A percentile compares a stretch with the other conserved stretches of the same genome.
phyloP scores from a whole-genome alignment of 805 yeast species.

The Wickerhamia fluorescens region DNA sequence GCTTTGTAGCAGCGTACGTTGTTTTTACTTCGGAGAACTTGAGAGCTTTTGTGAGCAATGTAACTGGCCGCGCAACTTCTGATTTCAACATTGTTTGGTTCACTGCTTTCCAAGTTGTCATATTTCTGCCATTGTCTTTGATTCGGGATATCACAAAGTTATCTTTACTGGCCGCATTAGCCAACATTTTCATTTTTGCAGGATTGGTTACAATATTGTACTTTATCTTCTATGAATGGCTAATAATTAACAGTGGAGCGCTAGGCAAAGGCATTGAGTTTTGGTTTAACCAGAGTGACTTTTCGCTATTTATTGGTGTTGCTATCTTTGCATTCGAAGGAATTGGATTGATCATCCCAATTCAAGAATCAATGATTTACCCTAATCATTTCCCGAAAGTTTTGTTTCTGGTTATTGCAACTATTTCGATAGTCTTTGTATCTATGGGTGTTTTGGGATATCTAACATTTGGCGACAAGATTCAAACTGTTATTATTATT shows the following conservation, averaged over 20 bases:
- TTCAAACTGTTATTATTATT: slow-evolving; percentile 62
- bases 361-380: slow-evolving; percentile 72
- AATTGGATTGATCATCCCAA: slow-evolving; percentile 73
- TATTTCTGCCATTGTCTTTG: slow-evolving; percentile 63
- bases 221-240: slow-evolving; percentile 43
- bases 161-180: slow-evolving; percentile 64
- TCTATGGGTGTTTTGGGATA: slow-evolving; percentile 65
- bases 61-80: slow-evolving; percentile 34
- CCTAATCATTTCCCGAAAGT: slow-evolving; percentile 70
- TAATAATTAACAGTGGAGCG: slow-evolving; percentile 25
- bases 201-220: slow-evolving; percentile 62
- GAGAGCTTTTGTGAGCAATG: slow-evolving; percentile 51
- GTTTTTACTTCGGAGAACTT: slow-evolving; percentile 73
- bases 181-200: slow-evolving; percentile 59
- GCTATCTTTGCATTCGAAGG: slow-evolving; percentile 89
- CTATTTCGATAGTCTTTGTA: slow-evolving; percentile 58
- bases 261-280: slow-evolving; percentile 44
- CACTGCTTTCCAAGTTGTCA: slow-evolving; percentile 47
- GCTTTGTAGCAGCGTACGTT: slow-evolving; percentile 75
- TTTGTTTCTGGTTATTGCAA: slow-evolving; percentile 49
- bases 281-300: slow-evolving; percentile 47
- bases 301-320: slow-evolving; percentile 73
- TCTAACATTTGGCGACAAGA: slow-evolving; percentile 55
- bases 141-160: slow-evolving; percentile 71
- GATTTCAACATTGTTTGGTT: slow-evolving; percentile 35